Evolutionary conservation across 139 green algal genomes (phyloP), one percentile per base, ranked within the genome.

Genomic region (Microglena sp.): DNA sequence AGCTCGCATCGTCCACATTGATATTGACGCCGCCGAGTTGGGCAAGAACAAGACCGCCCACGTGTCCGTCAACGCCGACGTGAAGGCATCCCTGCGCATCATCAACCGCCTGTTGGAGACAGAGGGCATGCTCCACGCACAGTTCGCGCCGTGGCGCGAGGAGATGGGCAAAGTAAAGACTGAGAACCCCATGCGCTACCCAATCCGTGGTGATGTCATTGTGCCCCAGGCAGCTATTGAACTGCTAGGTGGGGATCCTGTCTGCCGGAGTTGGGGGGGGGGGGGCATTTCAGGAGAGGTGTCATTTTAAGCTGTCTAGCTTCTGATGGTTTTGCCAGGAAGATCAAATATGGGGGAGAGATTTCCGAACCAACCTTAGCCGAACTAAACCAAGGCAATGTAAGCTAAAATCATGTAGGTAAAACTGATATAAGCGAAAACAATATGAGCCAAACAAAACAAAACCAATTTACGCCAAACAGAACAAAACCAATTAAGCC

Each of bases 21-120:
- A 99, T 75, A 95, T 99, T 60, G 94, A 99, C 80, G 84, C 94
- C 0, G 94, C 94, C 2, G 93, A 99, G 84, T 96, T 99, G 71
- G 66, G 87, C 76, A 99, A 99, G 87, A 99, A 99, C 94, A 99
- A 99, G 86, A 34, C 84, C 5, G 84, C 92, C 22, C 82, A 95
- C 76, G 82, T 97, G 50, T 76, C 89, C 0, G 33, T 67, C 62
- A 24, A 57, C 66, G 75, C 89, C 24, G 90, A 98, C 72, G 77
- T 90, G 1, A 84, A 82, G 66, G 67, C 81, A 2, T 75, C 89
- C 15, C 81, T 96, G 33, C 60, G 73, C 46, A 64, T 78, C 60
- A 68, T 93, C 30, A 93, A 93, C 78, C 62, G 53, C n/a, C 43
- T 87, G 67, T 67, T 90, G 50, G 71, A 72, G 18, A 34, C 67